These are phyloP conservation scores for Auxenochlorella protothecoides DNA, from an alignment of 139 green algal genomes.

Conservation along the genomic window DNA sequence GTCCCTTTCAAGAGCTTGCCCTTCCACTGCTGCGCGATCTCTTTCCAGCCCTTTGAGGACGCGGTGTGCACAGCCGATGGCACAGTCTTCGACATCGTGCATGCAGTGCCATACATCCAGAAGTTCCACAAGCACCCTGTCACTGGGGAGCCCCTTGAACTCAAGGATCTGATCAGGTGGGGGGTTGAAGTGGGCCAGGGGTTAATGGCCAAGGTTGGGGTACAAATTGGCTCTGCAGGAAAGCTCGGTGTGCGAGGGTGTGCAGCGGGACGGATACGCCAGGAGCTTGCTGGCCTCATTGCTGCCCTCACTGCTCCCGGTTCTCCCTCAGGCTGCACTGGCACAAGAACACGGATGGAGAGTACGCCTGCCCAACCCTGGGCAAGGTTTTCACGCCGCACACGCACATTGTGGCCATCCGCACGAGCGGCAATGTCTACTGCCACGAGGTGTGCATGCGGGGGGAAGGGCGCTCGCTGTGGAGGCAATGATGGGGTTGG, in stretches of 20 bases:
- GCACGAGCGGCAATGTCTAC: constrained; percentile 63
- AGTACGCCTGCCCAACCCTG: constrained; percentile 87
- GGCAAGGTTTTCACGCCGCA: constrained; percentile 92
- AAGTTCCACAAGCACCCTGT: constrained; percentile 80
- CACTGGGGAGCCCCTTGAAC: constrained; percentile 61
- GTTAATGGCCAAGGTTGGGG: no score
- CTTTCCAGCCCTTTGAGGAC: constrained; percentile 89
- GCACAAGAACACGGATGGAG: constrained; percentile 74
- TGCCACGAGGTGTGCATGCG: constrained; percentile 25
- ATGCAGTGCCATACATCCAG: constrained; percentile 78
- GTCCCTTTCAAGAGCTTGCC: constrained; percentile 70
- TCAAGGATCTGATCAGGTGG: constrained; percentile 72
- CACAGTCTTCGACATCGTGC: constrained; percentile 65
- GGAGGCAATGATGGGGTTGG: no score
- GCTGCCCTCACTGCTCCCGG: no score
- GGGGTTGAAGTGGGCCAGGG: not conserved
- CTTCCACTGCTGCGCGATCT: constrained; percentile 89
- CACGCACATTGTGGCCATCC: constrained; percentile 92
- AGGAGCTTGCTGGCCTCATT: no score
- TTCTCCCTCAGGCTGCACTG: constrained; percentile 60
- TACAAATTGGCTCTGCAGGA: no score
- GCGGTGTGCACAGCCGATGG: constrained; percentile 78
- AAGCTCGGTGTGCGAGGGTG: no score
- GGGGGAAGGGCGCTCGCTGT: not conserved
- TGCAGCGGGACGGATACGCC: no score